Base-by-base conservation (phyloP, 805 yeast genomes). In the Starmerella vaccinii region DNA sequence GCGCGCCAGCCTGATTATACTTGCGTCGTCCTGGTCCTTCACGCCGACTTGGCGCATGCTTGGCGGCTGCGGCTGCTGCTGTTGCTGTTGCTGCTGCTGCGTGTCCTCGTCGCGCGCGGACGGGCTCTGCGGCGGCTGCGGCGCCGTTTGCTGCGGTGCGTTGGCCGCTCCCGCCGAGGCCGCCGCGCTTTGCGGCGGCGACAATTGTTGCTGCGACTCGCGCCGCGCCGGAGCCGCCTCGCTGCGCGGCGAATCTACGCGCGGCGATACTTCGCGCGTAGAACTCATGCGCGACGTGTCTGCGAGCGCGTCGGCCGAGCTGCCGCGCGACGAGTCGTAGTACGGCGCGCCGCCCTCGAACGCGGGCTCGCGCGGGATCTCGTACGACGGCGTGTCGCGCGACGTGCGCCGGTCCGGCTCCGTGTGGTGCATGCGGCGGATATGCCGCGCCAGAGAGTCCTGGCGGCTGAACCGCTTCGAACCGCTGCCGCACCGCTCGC, bases 401-500 rank as follows among this genome's bases (percentile, higher is more conserved):
- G 43, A 39, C 30, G 30, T 24, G 18, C 43, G 43, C 27, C 30
- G 43, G n/a, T 39, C 43, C 12, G 50, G 50, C 22, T 47, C 46
- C 33, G 35, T 35, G 27, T 37, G 46, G 46, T 52, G 55, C 51
- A 52, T 48, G 23, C 52, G 46, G 13, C 55, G 51, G 26, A 47
- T 47, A 33, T 53, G 56, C n/a, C 56, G 49, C 24, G 51, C 50
- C 26, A 53, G 46, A 16, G 54, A 50, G 50, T 53, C 56, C 27
- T 43, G 54, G n/a, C 56, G 54, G 45, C 52, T 47, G 43, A 50
- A 53, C 27, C 39, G 42, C 35, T 51, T 51, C 52, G 78, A 72
- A 56, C 76, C 81, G 59, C 77, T 80, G 50, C 82, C 90, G 70
- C 97, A 89, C 45, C 84, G 81, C 59, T 78, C 78, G 66, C 97